These are phyloP conservation scores for Lasiodiplodia sp. DNA, from an alignment of 2,329 filamentous ascomycete species.

Conservation along the genomic window DNA sequence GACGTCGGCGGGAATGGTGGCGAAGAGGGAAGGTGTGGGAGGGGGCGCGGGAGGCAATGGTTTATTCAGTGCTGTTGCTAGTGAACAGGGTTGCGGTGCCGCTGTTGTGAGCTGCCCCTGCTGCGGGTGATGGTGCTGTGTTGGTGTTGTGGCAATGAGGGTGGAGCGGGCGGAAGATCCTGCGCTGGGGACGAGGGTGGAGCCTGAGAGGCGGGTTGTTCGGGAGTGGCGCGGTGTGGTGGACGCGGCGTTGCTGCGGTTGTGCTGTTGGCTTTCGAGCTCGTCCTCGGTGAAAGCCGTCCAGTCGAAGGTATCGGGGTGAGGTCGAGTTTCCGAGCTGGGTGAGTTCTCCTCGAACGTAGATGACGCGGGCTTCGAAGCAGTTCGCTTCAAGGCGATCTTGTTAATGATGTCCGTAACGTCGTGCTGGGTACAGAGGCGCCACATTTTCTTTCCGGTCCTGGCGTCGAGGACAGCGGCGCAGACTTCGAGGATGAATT, in stretches of 20 bases:
- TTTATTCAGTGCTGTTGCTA: neutral
- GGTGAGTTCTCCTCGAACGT: neutral
- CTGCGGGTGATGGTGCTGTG: neutral
- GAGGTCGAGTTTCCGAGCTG: neutral
- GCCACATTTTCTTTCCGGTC: conserved; percentile 5
- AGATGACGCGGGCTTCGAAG: neutral
- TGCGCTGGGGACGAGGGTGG: conserved; percentile 2
- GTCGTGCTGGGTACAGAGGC: conserved; percentile 18
- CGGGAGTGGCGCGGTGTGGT: neutral
- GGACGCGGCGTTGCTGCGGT: neutral
- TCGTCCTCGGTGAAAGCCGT: conserved; percentile 4
- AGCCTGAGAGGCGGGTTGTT: conserved; percentile 8
- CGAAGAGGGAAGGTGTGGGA: neutral
- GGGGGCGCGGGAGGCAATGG: neutral
- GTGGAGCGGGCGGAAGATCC: conserved; percentile 5
- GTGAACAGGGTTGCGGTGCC: no score
- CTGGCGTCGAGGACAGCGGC: neutral
- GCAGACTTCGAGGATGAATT: conserved; percentile 10
- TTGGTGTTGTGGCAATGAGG: neutral
- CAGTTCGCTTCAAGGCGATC: neutral
- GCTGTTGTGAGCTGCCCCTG: no score
- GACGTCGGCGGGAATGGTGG: neutral
- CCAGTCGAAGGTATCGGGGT: conserved; percentile 5
- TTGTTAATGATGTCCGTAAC: conserved; percentile 7
- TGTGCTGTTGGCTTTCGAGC: neutral